Evolutionary conservation across 352 stramenopile genomes (phyloP).

Genomic region (Globisporangium middletonii): DNA sequence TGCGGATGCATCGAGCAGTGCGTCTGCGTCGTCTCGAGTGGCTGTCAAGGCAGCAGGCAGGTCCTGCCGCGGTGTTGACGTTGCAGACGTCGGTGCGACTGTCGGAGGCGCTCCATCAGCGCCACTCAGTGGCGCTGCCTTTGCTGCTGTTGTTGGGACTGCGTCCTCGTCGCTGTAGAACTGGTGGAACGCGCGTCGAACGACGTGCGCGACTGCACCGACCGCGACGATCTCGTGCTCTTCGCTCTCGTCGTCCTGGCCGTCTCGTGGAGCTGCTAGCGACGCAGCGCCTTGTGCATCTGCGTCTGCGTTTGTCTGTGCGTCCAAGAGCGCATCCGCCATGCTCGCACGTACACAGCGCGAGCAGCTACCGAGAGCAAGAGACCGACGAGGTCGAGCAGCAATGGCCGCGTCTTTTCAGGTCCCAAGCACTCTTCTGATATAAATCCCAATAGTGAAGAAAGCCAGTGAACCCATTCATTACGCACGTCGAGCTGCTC

Average conservation of each 20-base stretch:
- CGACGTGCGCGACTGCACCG: slow-evolving; percentile 63
- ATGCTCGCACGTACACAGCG: not conserved
- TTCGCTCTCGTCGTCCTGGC: slow-evolving; percentile 17
- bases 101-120: too few species aligned
- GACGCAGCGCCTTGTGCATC: not conserved
- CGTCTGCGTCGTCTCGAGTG: not conserved
- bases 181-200: slow-evolving; percentile 59
- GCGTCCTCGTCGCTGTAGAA: slow-evolving; percentile 30
- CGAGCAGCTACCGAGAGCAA: not conserved
- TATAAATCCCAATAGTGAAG: too few species aligned
- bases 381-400: too few species aligned
- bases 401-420: too few species aligned
- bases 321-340: not conserved
- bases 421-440: too few species aligned
- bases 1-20: not conserved
- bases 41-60: not conserved
- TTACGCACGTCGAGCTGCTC: too few species aligned
- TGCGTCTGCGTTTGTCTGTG: too few species aligned
- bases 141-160: not conserved
- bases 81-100: not conserved
- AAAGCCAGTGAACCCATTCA: too few species aligned
- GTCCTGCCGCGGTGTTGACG: not conserved
- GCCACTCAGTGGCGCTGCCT: not conserved
- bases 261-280: too few species aligned
- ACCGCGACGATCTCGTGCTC: slow-evolving; percentile 64